Conservation (phyloP, 192 early-diverging fungal species). For the Coemansia sp. region DNA sequence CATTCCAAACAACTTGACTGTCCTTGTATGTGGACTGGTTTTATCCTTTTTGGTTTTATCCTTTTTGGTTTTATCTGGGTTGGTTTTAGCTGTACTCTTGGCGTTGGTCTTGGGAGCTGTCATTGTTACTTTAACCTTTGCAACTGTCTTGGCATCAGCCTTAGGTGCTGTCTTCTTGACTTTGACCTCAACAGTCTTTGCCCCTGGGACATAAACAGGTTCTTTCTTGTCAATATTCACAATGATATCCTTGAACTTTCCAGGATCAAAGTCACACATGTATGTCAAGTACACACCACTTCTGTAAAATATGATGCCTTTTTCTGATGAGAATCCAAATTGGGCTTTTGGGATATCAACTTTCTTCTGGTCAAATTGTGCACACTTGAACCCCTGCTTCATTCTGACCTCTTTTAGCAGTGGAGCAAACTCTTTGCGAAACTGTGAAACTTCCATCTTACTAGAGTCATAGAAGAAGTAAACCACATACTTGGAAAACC, state of each 20-base stretch:
- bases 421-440: not conserved
- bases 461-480: not conserved
- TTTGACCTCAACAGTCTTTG: too few species aligned
- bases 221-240: not conserved
- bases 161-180: too few species aligned
- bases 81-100: too few species aligned
- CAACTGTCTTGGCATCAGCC: too few species aligned
- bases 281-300: not conserved
- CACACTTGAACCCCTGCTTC: not conserved
- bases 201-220: too few species aligned
- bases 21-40: too few species aligned
- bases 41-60: too few species aligned
- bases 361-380: not conserved
- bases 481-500: not conserved
- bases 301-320: conserved; percentile 8
- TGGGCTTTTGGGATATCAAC: not conserved
- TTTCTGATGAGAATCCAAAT: conserved; percentile 3
- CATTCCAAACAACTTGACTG: too few species aligned
- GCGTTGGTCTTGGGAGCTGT: too few species aligned
- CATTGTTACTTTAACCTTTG: too few species aligned
- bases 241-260: not conserved
- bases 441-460: not conserved
- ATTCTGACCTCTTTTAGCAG: not conserved
- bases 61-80: too few species aligned
- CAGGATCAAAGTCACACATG: conserved; percentile 6